Base-by-base conservation (phyloP, 192 early-diverging fungal genomes). In the Chytriomyces sp. region DNA sequence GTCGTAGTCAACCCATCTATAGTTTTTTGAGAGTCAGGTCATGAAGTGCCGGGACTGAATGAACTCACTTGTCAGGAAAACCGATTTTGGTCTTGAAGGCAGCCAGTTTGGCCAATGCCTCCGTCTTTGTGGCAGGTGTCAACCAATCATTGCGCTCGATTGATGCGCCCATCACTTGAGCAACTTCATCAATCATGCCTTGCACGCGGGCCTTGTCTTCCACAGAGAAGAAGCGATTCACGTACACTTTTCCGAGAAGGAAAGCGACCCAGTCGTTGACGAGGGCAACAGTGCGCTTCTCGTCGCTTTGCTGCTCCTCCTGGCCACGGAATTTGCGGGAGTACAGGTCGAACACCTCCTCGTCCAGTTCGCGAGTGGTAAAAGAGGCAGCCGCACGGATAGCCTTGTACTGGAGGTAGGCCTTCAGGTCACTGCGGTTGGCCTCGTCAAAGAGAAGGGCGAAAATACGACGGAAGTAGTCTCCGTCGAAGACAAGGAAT, bases 31-130 rank as follows among this genome's bases (percentile, higher is more conserved):
- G n/a, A n/a, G n/a, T n/a, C n/a, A n/a, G n/a, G n/a, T n/a, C n/a
- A n/a, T n/a, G n/a, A n/a, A n/a, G n/a, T n/a, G n/a, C n/a, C n/a
- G n/a, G n/a, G n/a, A n/a, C n/a, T n/a, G n/a, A n/a, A n/a, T n/a
- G n/a, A n/a, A n/a, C n/a, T n/a, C n/a, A n/a, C 53, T 38, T 64
- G 62, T 80, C 75, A n/a, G 79, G 79, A 56, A 74, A 80, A 8
- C 75, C 79, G 61, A 80, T 74, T 40, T 77, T 78, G 39, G 72
- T 57, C 17, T 34, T 40, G 67, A 80, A 73, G 2, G 5, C 33
- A 31, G 8, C 30, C 1, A 80, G 52, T 65, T 80, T 80, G 7
- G 4, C 17, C 28, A 52, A 4, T 25, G 79, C 79, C n/a, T 38
- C 66, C 30, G 31, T 40, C 55, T 80, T 80, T 1, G 79, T 80